Percentiles rank a stretch among this genome's conserved stretches.
Evolutionary conservation across 768 basidiomycete species (phyloP).

Genomic region (Terana coerulea): DNA sequence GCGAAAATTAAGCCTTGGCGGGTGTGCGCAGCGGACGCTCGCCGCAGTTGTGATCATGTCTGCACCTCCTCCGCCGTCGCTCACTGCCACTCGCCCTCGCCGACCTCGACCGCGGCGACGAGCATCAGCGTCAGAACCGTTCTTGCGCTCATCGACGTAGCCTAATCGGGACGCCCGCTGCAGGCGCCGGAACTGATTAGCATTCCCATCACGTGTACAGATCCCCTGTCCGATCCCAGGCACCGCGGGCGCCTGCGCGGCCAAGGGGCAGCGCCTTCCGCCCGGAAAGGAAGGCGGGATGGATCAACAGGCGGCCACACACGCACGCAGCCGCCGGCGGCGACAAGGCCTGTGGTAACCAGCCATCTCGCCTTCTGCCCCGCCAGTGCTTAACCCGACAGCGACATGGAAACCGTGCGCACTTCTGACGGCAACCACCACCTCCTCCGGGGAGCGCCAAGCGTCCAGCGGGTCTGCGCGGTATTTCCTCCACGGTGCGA

Average conservation of each 20-base stretch:
- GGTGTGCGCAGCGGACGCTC: not conserved
- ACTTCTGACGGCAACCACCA: constrained; percentile 1
- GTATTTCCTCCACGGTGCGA: too few species aligned
- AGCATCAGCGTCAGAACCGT: not conserved
- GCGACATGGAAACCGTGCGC: not conserved
- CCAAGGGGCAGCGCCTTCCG: not conserved
- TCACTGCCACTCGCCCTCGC: too few species aligned
- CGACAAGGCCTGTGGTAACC: too few species aligned
- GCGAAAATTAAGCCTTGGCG: too few species aligned
- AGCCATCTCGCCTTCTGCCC: too few species aligned
- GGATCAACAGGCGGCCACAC: not conserved
- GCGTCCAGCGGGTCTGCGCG: too few species aligned
- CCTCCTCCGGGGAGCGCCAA: too few species aligned
- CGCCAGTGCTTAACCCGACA: too few species aligned
- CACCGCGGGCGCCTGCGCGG: not conserved
- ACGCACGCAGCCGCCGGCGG: not conserved
- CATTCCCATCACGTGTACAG: constrained; percentile 1
- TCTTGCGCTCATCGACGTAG: constrained; percentile 10
- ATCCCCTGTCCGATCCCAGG: constrained; percentile 5
- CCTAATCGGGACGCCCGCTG: constrained; percentile 1
- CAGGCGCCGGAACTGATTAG: constrained; percentile 1
- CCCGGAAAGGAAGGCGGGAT: not conserved
- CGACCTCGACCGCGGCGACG: too few species aligned
- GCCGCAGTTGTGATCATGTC: too few species aligned
- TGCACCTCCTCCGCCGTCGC: too few species aligned